Conservation (phyloP, 2,329 filamentous ascomycete genomes). For the Thielaviopsis punctulata region DNA sequence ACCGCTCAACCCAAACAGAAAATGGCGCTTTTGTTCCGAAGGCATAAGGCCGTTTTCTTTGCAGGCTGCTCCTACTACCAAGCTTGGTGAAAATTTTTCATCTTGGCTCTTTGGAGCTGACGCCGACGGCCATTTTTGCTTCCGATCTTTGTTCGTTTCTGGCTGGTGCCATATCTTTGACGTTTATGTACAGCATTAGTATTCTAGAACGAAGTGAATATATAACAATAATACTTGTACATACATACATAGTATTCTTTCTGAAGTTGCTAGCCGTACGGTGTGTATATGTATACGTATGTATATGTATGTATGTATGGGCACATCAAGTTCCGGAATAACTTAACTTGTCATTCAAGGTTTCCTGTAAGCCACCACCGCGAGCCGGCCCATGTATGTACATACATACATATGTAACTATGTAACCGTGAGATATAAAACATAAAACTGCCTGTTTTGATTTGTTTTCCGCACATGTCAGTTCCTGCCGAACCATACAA, state of each 20-base stretch:
- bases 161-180: no score
- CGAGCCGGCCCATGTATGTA: no score
- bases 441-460: no score
- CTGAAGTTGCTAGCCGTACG: no score
- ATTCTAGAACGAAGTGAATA: background rate
- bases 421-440: no score
- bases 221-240: no score
- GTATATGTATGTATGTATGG: no score
- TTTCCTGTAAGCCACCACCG: no score
- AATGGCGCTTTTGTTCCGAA: background rate
- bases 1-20: background rate
- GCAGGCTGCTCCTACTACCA: background rate
- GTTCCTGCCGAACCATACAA: background rate
- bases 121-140: background rate
- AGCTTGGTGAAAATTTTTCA: background rate
- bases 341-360: no score
- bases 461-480: background rate
- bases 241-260: no score
- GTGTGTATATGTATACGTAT: no score
- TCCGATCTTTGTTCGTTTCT: background rate
- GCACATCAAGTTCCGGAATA: no score
- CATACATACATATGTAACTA: background rate
- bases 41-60: background rate
- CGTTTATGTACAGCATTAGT: background rate
- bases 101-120: background rate